Conservation (phyloP, 495 filamentous ascomycete species). For the Hyaloscypha hepaticicola region DNA sequence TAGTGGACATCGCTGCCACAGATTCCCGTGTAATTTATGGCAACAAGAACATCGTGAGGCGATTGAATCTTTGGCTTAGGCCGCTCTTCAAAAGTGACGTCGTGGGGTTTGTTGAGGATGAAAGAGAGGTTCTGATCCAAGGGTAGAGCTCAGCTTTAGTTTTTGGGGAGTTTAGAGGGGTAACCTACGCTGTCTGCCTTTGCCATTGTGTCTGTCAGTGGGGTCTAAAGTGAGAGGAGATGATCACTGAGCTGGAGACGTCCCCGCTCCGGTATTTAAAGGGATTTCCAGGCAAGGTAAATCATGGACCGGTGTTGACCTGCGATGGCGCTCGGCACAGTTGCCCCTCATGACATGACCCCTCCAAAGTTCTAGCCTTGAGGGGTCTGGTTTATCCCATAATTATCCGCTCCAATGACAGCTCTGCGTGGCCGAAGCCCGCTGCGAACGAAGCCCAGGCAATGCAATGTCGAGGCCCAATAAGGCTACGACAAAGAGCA, state of each 20-base stretch:
- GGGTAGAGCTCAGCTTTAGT: not conserved
- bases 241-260: not conserved
- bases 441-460: not conserved
- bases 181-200: conserved; percentile 3
- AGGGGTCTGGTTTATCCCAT: not conserved
- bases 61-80: conserved; percentile 66
- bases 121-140: conserved; percentile 77
- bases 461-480: too few relatives aligned
- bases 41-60: conserved; percentile 75
- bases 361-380: not conserved
- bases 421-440: not conserved
- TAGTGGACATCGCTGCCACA: conserved; percentile 93
- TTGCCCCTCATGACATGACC: not conserved
- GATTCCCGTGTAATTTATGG: conserved; percentile 84
- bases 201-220: not conserved
- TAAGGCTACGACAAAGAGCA: not conserved
- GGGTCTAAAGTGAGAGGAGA: not conserved
- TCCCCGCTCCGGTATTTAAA: not conserved
- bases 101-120: conserved; percentile 69
- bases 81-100: conserved; percentile 72
- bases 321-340: not conserved
- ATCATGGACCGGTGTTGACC: not conserved
- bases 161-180: not conserved
- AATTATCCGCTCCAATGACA: conserved; percentile 1
- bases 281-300: not conserved